phyloP scores from a whole-genome alignment of 2,329 filamentous ascomycete species.

The Hymenoscyphus linearis region DNA sequence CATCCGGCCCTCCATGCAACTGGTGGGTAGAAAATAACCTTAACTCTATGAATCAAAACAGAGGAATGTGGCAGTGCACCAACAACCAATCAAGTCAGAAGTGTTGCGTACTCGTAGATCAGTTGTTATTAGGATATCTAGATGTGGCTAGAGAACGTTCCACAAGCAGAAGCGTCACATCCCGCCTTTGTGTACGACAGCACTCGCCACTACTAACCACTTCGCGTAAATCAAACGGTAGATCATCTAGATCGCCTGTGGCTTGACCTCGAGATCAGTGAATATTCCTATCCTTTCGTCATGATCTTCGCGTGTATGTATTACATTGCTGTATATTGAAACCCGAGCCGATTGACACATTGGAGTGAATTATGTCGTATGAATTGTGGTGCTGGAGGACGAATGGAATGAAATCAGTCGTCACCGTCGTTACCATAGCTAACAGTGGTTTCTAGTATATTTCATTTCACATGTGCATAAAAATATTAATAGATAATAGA shows the following conservation, averaged over 20 bases:
- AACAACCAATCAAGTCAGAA: not conserved
- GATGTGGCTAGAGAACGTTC: not conserved
- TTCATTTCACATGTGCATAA: not conserved
- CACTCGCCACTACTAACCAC: slow-evolving; percentile 3
- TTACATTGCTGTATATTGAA: not conserved
- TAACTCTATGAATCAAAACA: too few relatives aligned
- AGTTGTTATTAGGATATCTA: not conserved
- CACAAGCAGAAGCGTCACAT: not conserved
- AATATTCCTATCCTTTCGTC: not conserved
- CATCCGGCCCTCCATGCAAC: not conserved
- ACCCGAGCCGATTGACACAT: not conserved
- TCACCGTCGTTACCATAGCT: not conserved
- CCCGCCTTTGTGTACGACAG: not conserved
- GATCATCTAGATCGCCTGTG: not conserved
- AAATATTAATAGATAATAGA: not conserved
- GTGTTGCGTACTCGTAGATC: too few relatives aligned
- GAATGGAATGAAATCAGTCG: too few relatives aligned
- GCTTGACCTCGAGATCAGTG: not conserved
- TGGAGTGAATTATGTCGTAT: not conserved
- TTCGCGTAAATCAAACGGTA: not conserved
- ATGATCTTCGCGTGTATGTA: not conserved
- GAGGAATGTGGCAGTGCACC: not conserved
- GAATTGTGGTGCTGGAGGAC: not conserved
- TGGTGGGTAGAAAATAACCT: too few relatives aligned
- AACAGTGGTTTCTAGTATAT: too few relatives aligned